Percentiles rank a stretch among this genome's conserved stretches.
Conservation (phyloP, 768 basidiomycete species). For the Pleurotus eryngii region DNA sequence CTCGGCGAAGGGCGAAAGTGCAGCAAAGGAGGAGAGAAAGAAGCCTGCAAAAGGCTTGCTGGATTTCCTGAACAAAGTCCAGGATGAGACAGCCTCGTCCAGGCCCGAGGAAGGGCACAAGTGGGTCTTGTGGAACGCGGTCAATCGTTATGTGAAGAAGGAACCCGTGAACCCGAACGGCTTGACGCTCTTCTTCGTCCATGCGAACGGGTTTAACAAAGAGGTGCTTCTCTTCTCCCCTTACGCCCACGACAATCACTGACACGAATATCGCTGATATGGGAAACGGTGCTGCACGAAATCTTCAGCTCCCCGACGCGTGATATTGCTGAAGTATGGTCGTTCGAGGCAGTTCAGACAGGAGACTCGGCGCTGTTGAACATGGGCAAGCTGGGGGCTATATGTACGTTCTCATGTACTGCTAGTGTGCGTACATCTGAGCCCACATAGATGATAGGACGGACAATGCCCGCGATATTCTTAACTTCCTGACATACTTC, state of each 20-base stretch:
- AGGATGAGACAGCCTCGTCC: constrained; percentile 25
- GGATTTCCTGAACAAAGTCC: constrained; percentile 23
- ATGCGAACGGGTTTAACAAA: constrained; percentile 88
- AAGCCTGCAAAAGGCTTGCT: constrained; percentile 20
- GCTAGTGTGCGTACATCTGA: neutral
- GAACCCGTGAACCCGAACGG: constrained; percentile 30
- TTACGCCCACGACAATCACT: neutral
- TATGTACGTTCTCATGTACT: constrained; percentile 43
- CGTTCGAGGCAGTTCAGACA: constrained; percentile 80
- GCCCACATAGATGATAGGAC: constrained; percentile 63
- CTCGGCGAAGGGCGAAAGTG: constrained; percentile 17
- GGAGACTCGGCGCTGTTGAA: constrained; percentile 84
- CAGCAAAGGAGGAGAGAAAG: constrained; percentile 34
- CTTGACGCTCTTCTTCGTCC: constrained; percentile 71
- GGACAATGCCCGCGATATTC: constrained; percentile 74
- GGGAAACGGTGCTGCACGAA: constrained; percentile 63
- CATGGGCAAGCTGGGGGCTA: constrained; percentile 43
- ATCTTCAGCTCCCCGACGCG: constrained; percentile 42
- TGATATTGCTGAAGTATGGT: constrained; percentile 68
- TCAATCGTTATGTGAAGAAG: constrained; percentile 63
- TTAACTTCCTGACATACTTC: constrained; percentile 67
- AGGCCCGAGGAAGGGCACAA: constrained; percentile 30
- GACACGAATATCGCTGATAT: constrained; percentile 47
- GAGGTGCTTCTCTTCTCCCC: constrained; percentile 49
- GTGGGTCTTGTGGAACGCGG: constrained; percentile 59